Conservation (phyloP, 164 flowering plant species). For the Brasenia schreberi region DNA sequence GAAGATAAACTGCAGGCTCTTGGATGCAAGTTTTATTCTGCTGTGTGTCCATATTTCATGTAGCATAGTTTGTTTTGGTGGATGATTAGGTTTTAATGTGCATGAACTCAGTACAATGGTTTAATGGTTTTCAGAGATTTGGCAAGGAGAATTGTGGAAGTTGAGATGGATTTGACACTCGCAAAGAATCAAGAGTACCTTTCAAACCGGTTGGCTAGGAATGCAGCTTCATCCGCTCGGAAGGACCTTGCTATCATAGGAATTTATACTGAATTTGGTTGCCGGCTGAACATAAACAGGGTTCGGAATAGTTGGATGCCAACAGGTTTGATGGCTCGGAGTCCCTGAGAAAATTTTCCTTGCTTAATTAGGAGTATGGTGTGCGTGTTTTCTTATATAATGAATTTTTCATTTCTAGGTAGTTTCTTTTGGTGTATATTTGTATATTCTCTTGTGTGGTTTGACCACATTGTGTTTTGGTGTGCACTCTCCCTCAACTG, state of each 20-base stretch:
- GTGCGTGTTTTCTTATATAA: no score
- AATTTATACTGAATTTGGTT: slow-evolving; percentile 91
- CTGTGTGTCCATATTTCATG: slow-evolving; percentile 1
- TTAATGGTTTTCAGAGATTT: slow-evolving; percentile 45
- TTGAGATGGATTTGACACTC: slow-evolving; percentile 87
- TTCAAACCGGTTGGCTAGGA: slow-evolving; percentile 31
- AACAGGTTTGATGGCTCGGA: slow-evolving; percentile 36
- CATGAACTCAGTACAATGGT: neutral
- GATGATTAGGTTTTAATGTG: neutral
- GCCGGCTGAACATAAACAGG: slow-evolving; percentile 62
- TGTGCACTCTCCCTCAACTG: no score
- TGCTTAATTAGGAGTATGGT: no score
- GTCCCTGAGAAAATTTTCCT: no score
- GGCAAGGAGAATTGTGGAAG: slow-evolving; percentile 75
- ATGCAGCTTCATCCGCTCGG: slow-evolving; percentile 31
- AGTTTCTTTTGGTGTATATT: no score
- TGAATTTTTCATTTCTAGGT: no score
- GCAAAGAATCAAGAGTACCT: slow-evolving; percentile 92
- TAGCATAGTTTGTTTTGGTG: neutral
- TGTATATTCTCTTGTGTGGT: no score
- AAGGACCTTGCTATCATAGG: slow-evolving; percentile 91
- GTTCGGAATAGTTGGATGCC: slow-evolving; percentile 96
- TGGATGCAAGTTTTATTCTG: slow-evolving; percentile 52
- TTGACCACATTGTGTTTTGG: no score
- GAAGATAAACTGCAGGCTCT: slow-evolving; percentile 74